phyloP scores from a whole-genome alignment of 805 yeast genomes.

The Yarrowia divulgata region DNA sequence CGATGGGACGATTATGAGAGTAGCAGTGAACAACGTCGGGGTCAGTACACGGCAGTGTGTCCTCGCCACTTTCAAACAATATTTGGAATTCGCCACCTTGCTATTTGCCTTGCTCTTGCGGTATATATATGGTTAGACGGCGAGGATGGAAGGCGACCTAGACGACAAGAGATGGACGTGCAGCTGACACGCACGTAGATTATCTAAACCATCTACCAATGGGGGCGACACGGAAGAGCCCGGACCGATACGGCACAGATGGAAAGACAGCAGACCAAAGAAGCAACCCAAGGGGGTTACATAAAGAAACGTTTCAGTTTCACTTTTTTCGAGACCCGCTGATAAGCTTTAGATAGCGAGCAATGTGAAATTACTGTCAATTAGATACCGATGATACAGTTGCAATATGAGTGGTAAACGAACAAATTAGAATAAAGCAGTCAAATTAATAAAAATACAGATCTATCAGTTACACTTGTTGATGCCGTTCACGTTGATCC shows the following conservation, averaged over 20 bases:
- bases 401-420: too few species aligned
- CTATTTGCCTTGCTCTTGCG: not conserved
- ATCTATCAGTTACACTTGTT: not conserved
- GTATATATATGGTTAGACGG: not conserved
- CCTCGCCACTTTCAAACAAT: too few species aligned
- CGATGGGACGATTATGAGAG: too few species aligned
- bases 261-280: not conserved
- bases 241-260: not conserved
- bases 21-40: too few species aligned
- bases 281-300: constrained; percentile 1
- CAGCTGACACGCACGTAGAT: constrained; percentile 28
- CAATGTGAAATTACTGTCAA: not conserved
- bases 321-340: not conserved
- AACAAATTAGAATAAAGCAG: too few species aligned
- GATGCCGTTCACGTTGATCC: not conserved
- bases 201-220: constrained; percentile 37
- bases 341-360: constrained; percentile 6
- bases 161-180: constrained; percentile 14
- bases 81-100: not conserved
- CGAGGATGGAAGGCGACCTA: not conserved
- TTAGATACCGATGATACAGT: not conserved
- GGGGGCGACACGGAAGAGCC: not conserved
- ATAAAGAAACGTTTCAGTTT: not conserved
- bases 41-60: too few species aligned
- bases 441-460: too few species aligned